These are phyloP conservation scores for Monilinia fructicola DNA, from an alignment of 2,329 filamentous ascomycete species.

Conservation along the genomic window DNA sequence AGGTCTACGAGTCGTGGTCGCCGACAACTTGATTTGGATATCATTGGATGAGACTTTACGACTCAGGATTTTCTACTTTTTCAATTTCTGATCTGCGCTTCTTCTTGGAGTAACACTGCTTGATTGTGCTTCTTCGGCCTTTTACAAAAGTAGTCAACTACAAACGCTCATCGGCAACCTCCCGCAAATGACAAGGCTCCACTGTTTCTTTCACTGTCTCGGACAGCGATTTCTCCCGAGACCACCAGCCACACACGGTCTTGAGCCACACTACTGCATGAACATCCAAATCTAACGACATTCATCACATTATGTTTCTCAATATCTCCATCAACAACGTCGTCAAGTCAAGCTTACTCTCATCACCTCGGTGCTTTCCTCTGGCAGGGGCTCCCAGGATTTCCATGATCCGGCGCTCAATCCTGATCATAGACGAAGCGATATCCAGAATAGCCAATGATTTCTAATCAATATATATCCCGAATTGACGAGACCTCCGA, in stretches of 20 bases:
- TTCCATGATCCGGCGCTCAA: background rate
- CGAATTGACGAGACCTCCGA: conserved; percentile 12
- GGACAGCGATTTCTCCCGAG: background rate
- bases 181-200: background rate
- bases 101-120: background rate
- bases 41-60: background rate
- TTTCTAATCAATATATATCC: no score
- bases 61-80: background rate
- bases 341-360: background rate
- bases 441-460: background rate
- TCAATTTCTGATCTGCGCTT: background rate
- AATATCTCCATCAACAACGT: background rate
- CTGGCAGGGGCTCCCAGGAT: background rate
- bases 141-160: background rate
- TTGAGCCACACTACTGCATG: background rate
- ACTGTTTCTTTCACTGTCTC: background rate
- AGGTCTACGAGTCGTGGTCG: background rate
- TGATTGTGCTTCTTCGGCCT: background rate
- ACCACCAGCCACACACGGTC: background rate
- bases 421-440: background rate
- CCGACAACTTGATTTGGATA: conserved; percentile 1
- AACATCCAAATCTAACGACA: background rate
- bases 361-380: background rate
- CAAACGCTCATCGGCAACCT: background rate
- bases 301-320: background rate